A percentile compares a stretch with the other conserved stretches of the same genome.
phyloP scores from a whole-genome alignment of 306 rosid genomes.

The Betula pendula region DNA sequence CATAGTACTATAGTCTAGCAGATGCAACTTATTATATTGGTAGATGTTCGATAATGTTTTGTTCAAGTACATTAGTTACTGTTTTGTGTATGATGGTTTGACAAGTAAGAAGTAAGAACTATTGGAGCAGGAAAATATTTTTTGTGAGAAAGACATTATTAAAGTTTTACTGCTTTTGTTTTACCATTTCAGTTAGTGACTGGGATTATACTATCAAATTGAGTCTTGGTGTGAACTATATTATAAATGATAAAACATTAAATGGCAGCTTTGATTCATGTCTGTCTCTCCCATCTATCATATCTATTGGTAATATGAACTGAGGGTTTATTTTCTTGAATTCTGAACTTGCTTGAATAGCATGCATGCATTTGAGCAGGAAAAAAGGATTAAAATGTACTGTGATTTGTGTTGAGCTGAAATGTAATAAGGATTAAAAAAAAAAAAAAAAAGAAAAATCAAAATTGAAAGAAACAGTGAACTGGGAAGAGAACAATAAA shows the following conservation, averaged over 20 bases:
- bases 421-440: too few species aligned
- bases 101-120: constrained; percentile 7
- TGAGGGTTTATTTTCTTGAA: neutral
- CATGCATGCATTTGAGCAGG: neutral
- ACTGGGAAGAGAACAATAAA: neutral
- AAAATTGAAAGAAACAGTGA: neutral
- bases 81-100: constrained; percentile 10
- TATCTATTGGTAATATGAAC: too few species aligned
- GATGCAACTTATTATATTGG: constrained; percentile 32
- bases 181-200: constrained; percentile 15
- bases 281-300: too few species aligned
- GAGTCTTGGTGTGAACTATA: constrained; percentile 17
- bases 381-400: too few species aligned
- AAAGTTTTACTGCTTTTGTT: constrained; percentile 8
- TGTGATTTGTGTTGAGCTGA: too few species aligned
- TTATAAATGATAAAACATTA: too few species aligned
- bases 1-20: constrained; percentile 32
- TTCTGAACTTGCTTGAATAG: neutral
- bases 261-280: too few species aligned
- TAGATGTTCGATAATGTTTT: constrained; percentile 27
- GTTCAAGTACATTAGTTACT: constrained; percentile 12
- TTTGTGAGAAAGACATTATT: constrained; percentile 2
- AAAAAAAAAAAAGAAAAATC: too few species aligned
- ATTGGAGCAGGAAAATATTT: constrained; percentile 11
- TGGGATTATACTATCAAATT: constrained; percentile 12